These are phyloP conservation scores for Candida albicans DNA, from an alignment of 1,139 yeast species.

Conservation along the genomic window DNA sequence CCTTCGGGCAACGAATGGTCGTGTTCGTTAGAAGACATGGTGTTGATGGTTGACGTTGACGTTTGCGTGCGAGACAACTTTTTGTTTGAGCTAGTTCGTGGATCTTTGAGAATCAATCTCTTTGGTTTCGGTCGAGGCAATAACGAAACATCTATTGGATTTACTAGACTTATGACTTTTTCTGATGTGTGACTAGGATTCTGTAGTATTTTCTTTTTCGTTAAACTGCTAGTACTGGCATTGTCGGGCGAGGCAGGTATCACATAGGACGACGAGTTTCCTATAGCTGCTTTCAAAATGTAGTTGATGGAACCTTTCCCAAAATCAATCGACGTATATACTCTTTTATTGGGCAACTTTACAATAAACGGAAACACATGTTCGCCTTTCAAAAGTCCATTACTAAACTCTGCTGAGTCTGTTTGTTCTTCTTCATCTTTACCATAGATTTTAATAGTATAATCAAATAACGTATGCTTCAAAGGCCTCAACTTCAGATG, in stretches of 20 bases:
- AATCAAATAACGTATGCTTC: slow-evolving; percentile 59
- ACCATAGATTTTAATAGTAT: slow-evolving; percentile 69
- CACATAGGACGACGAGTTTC: slow-evolving; percentile 21
- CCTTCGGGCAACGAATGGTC: slow-evolving; percentile 1
- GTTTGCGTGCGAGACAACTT: slow-evolving; percentile 48
- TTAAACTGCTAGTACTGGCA: slow-evolving; percentile 7
- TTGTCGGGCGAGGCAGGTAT: slow-evolving; percentile 11
- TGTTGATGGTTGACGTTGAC: slow-evolving; percentile 52
- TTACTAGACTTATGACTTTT: slow-evolving; percentile 57
- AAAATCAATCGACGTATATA: slow-evolving; percentile 75
- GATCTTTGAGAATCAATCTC: slow-evolving; percentile 56
- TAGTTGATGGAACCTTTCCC: slow-evolving; percentile 85
- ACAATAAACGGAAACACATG: slow-evolving; percentile 87
- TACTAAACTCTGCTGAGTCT: slow-evolving; percentile 19
- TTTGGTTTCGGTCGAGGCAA: slow-evolving; percentile 71
- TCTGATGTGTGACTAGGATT: slow-evolving; percentile 48
- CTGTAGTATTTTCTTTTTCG: slow-evolving; percentile 19
- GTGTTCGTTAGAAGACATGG: slow-evolving; percentile 30
- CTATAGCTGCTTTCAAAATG: slow-evolving; percentile 56
- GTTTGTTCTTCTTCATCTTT: slow-evolving; percentile 18
- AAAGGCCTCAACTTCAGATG: slow-evolving; percentile 53
- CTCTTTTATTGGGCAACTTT: slow-evolving; percentile 66
- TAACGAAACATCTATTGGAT: slow-evolving; percentile 71
- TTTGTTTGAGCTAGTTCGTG: slow-evolving; percentile 26
- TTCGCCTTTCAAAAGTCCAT: slow-evolving; percentile 72